phyloP scores from a whole-genome alignment of 768 basidiomycete genomes.

The Tulasnella sp. region DNA sequence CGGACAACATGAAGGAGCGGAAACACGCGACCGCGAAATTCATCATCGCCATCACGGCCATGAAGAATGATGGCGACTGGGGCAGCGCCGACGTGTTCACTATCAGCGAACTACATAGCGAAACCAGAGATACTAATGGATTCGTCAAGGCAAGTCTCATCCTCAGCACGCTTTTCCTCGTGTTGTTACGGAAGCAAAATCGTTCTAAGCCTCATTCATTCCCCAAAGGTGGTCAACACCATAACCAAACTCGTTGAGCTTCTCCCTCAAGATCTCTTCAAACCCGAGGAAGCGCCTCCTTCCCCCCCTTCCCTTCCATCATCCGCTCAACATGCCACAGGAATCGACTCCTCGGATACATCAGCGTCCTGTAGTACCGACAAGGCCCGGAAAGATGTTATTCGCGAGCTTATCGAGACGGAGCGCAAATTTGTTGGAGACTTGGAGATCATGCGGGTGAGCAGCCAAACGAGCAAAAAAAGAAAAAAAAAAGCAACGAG shows the following conservation, averaged over 20 bases:
- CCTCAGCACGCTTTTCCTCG: background rate
- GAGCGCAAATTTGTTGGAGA: constrained; percentile 96
- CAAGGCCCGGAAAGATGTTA: constrained; percentile 49
- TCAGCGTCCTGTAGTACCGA: constrained; percentile 28
- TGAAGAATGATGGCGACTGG: constrained; percentile 48
- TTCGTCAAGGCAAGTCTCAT: constrained; percentile 69
- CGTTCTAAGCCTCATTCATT: constrained; percentile 7
- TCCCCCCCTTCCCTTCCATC: constrained; percentile 25
- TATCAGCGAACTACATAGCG: constrained; percentile 71
- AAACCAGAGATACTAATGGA: constrained; percentile 79
- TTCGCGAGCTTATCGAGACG: constrained; percentile 85
- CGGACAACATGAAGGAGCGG: constrained; percentile 65
- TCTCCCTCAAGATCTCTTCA: constrained; percentile 58
- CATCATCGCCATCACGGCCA: constrained; percentile 71
- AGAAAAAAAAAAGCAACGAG: too few relatives aligned
- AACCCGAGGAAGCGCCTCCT: constrained; percentile 34
- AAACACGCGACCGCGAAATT: constrained; percentile 88
- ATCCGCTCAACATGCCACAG: constrained; percentile 11
- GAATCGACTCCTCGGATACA: constrained; percentile 14
- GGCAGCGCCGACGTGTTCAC: constrained; percentile 69
- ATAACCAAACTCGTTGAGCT: constrained; percentile 73
- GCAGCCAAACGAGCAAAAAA: too few relatives aligned
- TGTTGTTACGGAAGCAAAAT: too few relatives aligned
- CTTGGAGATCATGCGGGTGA: constrained; percentile 89
- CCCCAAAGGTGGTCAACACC: constrained; percentile 69